These are phyloP conservation scores for Urostyla sp. DNA, from an alignment of 73 alveolate genomes.

Conservation along the genomic window DNA sequence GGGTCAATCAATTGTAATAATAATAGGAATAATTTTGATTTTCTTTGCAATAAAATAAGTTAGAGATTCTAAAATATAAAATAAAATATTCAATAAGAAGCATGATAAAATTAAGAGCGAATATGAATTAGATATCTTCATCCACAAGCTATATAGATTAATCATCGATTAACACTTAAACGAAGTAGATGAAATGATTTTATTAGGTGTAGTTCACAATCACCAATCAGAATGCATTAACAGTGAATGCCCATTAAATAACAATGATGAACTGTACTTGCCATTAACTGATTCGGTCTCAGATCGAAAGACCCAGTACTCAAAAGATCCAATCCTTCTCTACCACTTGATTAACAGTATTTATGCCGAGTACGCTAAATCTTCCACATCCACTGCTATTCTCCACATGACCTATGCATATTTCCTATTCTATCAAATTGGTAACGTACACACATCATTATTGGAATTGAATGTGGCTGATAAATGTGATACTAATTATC, in stretches of 20 bases:
- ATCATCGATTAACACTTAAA: slow-evolving; percentile 55
- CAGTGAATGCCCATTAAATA: slow-evolving; percentile 63
- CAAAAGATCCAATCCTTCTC: slow-evolving; percentile 51
- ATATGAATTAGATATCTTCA: slow-evolving; percentile 53
- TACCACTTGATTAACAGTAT: slow-evolving; percentile 57
- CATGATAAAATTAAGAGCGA: slow-evolving; percentile 67
- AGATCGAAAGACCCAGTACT: slow-evolving; percentile 37
- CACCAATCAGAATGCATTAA: slow-evolving; percentile 53
- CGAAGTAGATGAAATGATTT: slow-evolving; percentile 58
- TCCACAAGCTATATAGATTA: slow-evolving; percentile 55
- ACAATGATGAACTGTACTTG: slow-evolving; percentile 50
- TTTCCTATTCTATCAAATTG: slow-evolving; percentile 57
- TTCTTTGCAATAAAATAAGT: slow-evolving; percentile 43
- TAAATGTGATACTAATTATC: slow-evolving; percentile 44
- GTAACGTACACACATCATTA: slow-evolving; percentile 58
- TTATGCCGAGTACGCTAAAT: slow-evolving; percentile 53
- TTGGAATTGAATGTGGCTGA: slow-evolving; percentile 62
- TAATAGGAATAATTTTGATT: slow-evolving; percentile 42
- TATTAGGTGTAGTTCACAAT: slow-evolving; percentile 55
- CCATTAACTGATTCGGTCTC: slow-evolving; percentile 48
- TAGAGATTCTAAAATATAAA: slow-evolving; percentile 42
- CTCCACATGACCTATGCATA: slow-evolving; percentile 63
- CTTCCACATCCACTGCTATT: slow-evolving; percentile 36
- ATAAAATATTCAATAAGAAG: slow-evolving; percentile 50
- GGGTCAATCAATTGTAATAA: slow-evolving; percentile 53